Evolutionary conservation across 768 basidiomycete species (phyloP), one percentile per base, ranked within the genome.

Genomic region (Cystobasidium tubakii): DNA sequence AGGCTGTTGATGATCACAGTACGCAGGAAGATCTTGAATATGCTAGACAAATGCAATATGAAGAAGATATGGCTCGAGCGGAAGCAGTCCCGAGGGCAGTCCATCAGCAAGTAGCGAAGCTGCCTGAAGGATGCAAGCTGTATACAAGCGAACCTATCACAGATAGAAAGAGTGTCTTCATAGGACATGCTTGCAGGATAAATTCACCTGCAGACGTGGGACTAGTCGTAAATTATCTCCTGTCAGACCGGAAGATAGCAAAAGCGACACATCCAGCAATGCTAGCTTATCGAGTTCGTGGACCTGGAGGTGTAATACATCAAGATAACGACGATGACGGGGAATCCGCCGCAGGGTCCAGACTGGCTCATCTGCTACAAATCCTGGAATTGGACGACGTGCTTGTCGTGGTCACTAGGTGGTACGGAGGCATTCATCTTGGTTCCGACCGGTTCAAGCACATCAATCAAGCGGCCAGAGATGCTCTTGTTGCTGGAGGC

Each of bases 391-490:
- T 81, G 1, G 78, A 77, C 62, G 81, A 94, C 77, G 90, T 96
- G 15, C 84, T 98, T 0, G 89, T 99, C 19, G 83, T 97, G 23
- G 95, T 99, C 15, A 92, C 93, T 1, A 87, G 95, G 44, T 95
- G 91, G 82, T 97, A 90, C 79, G 95, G 95, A 17, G 95, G 95
- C 0, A 88, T 89, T 15, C 90, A 91, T 75, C 84, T 99, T 1
- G 66, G 78, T 1, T 60, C 80, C 1, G 75, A 78, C 29, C 79
- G 80, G 1, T 83, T 84, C 81, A 84, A 84, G 73, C 91, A 95
- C 78, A 98, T 99, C 81, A 97, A 95, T 79, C 91, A 94, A 80
- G 92, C 92, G 1, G 95, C 94, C 0, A 85, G 95, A 25, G 90
- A 91, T 78, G 93, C 94, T 0, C 84, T 98, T 4, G 91, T 95